Evolutionary conservation across 75 land plant species (phyloP).

Genomic region (Pinus tabuliformis): DNA sequence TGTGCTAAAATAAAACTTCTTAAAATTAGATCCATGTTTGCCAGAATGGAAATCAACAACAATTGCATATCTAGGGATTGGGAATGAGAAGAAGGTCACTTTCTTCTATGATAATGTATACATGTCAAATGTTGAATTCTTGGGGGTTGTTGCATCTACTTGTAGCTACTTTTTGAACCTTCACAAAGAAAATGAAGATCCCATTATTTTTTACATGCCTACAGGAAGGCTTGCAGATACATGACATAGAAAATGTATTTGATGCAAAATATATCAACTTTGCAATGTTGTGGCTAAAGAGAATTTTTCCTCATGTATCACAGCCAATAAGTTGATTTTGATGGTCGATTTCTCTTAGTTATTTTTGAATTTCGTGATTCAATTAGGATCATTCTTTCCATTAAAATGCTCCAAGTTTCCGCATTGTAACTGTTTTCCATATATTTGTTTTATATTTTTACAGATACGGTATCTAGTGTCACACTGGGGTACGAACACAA

Average conservation of each 20-base stretch:
- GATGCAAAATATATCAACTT: constrained; percentile 72
- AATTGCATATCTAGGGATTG: constrained; percentile 61
- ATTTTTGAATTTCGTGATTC: not conserved
- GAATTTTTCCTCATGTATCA: constrained; percentile 69
- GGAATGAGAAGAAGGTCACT: constrained; percentile 80
- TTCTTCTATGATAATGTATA: constrained; percentile 61
- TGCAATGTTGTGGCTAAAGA: constrained; percentile 65
- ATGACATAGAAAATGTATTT: constrained; percentile 71
- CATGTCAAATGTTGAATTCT: constrained; percentile 84
- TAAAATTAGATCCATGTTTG: constrained; percentile 66
- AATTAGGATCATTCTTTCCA: not conserved
- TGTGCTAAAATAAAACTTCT: constrained; percentile 60
- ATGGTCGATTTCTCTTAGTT: not conserved
- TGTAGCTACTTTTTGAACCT: constrained; percentile 85
- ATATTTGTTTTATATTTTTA: not conserved
- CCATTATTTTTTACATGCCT: constrained; percentile 91
- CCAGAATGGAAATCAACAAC: constrained; percentile 78
- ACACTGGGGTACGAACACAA: constrained; percentile 51
- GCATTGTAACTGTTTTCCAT: not conserved
- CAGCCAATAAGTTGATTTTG: constrained; percentile 49
- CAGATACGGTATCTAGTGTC: constrained; percentile 75
- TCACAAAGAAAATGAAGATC: constrained; percentile 87
- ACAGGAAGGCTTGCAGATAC: constrained; percentile 86
- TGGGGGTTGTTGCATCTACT: constrained; percentile 68
- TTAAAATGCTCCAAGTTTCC: not conserved